phyloP scores from a whole-genome alignment of 2,329 filamentous ascomycete species.

The Incumbomyces delicatus region DNA sequence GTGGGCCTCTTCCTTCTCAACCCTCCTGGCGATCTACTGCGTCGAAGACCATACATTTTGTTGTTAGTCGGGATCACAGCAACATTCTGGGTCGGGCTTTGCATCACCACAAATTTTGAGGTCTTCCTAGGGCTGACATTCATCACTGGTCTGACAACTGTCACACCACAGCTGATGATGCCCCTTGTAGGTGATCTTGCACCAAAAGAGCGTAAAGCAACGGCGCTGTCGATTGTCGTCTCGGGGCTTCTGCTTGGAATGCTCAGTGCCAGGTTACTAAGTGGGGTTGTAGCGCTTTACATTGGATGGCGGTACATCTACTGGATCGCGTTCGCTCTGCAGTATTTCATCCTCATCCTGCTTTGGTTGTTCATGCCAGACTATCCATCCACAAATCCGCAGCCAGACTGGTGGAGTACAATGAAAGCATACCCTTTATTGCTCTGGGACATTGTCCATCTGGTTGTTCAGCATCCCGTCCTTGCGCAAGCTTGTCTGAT shows the following conservation, averaged over 20 bases:
- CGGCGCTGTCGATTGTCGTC: slow-evolving; percentile 62
- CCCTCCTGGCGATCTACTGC: slow-evolving; percentile 61
- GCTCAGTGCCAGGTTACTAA: slow-evolving; percentile 63
- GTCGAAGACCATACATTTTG: slow-evolving; percentile 57
- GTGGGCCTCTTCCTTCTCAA: slow-evolving; percentile 63
- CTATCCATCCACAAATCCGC: slow-evolving; percentile 64
- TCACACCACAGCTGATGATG: slow-evolving; percentile 74
- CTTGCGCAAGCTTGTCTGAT: slow-evolving; percentile 62
- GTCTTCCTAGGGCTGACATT: slow-evolving; percentile 63
- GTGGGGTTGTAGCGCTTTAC: slow-evolving; percentile 64
- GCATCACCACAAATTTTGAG: slow-evolving; percentile 54
- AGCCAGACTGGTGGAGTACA: slow-evolving; percentile 26
- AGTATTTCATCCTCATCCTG: slow-evolving; percentile 54
- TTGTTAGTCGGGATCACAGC: slow-evolving; percentile 58
- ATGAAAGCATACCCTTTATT: slow-evolving; percentile 33
- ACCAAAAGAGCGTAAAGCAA: slow-evolving; percentile 56
- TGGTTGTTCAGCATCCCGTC: slow-evolving; percentile 56
- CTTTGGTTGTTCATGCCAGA: slow-evolving; percentile 68
- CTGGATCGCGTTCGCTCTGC: slow-evolving; percentile 64
- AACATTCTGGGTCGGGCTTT: slow-evolving; percentile 58
- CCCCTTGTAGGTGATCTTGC: slow-evolving; percentile 72
- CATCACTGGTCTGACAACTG: slow-evolving; percentile 62
- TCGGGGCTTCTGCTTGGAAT: slow-evolving; percentile 68
- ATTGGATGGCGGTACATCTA: slow-evolving; percentile 68
- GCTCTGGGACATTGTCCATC: slow-evolving; percentile 53